phyloP scores from a whole-genome alignment of 257 asterid genomes.

The Solanum tacnaense region DNA sequence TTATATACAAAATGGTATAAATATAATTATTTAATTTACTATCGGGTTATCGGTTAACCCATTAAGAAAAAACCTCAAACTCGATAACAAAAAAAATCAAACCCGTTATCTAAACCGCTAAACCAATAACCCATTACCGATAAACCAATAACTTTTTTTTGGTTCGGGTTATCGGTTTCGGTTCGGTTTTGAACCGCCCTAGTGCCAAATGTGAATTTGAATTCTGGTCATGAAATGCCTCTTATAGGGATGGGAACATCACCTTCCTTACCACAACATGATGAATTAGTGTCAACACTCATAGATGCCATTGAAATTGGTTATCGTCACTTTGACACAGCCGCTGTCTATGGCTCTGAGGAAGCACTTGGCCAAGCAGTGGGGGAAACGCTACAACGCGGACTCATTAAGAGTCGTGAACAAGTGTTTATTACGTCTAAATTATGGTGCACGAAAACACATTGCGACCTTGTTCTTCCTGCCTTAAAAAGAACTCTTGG shows the following conservation, averaged over 20 bases:
- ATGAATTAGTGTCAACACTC: conserved; percentile 18
- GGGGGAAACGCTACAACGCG: conserved; percentile 5
- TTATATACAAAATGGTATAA: too few species aligned
- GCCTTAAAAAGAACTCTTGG: conserved; percentile 30
- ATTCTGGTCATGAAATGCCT: neutral
- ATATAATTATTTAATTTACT: too few species aligned
- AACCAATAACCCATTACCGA: too few species aligned
- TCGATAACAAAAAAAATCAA: too few species aligned
- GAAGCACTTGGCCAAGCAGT: conserved; percentile 35
- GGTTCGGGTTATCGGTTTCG: too few species aligned
- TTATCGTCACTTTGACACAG: conserved; percentile 50
- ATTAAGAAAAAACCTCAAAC: too few species aligned
- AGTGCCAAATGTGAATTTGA: neutral
- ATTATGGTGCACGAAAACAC: conserved; percentile 17
- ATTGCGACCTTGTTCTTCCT: conserved; percentile 34
- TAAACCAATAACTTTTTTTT: too few species aligned
- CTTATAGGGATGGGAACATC: neutral
- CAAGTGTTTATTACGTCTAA: conserved; percentile 44
- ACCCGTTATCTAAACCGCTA: too few species aligned
- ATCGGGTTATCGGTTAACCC: too few species aligned
- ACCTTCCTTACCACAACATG: conserved; percentile 15
- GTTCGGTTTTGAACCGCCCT: too few species aligned
- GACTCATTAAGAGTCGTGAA: neutral
- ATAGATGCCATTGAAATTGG: conserved; percentile 30
- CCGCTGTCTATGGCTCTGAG: conserved; percentile 33